Conservation (phyloP, 768 basidiomycete genomes). For the Leccinellum rugosiceps region DNA sequence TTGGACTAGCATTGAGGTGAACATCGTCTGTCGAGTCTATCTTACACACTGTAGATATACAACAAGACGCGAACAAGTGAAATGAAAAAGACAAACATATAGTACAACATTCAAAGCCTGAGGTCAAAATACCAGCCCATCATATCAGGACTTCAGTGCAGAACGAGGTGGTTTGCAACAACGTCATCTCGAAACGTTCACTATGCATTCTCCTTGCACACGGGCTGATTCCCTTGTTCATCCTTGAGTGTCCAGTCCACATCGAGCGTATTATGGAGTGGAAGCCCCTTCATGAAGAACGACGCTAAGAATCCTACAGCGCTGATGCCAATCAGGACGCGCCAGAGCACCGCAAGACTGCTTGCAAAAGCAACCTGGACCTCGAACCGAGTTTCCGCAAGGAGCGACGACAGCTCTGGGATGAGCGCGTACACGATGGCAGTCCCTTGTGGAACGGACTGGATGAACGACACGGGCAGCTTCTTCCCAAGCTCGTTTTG, state of each 20-base stretch:
- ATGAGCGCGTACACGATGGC: slow-evolving; percentile 46
- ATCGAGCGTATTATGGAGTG: slow-evolving; percentile 3
- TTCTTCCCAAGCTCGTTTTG: slow-evolving; percentile 44
- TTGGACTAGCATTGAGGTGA: too few species aligned
- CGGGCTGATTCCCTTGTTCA: neutral
- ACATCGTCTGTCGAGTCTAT: too few species aligned
- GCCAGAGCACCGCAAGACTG: slow-evolving; percentile 40
- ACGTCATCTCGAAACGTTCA: too few species aligned
- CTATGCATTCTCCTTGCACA: neutral
- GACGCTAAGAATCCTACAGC: slow-evolving; percentile 2
- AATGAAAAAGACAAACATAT: neutral
- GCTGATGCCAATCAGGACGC: slow-evolving; percentile 36
- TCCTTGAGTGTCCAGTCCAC: neutral
- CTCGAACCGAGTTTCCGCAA: slow-evolving; percentile 30
- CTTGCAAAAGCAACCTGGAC: slow-evolving; percentile 42
- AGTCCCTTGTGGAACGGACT: slow-evolving; percentile 34
- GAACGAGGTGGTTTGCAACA: neutral
- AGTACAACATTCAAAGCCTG: neutral
- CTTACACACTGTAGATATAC: too few species aligned
- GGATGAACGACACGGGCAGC: slow-evolving; percentile 39
- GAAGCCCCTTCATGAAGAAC: slow-evolving; percentile 4
- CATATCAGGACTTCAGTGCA: neutral
- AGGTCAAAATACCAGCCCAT: neutral
- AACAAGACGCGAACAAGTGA: neutral
- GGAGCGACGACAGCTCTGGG: slow-evolving; percentile 36